These are phyloP conservation scores for Trichoderma semiorbis DNA, from an alignment of 2,329 filamentous ascomycete genomes.

Conservation along the genomic window DNA sequence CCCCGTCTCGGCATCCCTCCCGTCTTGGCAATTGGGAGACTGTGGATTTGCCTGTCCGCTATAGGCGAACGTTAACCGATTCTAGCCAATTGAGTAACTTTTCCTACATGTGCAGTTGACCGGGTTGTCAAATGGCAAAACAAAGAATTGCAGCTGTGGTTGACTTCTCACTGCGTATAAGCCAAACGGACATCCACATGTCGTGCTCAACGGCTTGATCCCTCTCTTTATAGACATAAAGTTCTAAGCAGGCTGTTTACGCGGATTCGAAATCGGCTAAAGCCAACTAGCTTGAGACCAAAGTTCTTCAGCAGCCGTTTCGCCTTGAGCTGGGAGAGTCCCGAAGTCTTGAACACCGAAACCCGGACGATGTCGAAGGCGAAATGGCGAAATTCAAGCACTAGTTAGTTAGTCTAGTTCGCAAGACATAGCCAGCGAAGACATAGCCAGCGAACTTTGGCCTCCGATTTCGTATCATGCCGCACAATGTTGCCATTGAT, in stretches of 20 bases:
- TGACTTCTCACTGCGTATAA: neutral
- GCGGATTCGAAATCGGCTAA: neutral
- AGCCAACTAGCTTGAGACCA: neutral
- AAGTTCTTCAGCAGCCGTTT: neutral
- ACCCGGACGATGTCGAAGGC: neutral
- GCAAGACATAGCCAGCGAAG: too few species aligned
- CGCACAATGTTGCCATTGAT: neutral
- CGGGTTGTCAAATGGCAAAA: neutral
- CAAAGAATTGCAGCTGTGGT: neutral
- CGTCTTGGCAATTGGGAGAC: neutral
- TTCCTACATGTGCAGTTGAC: neutral
- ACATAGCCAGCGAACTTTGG: neutral
- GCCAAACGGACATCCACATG: neutral
- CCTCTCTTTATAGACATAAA: neutral
- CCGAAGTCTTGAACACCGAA: neutral
- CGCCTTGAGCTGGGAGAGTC: neutral
- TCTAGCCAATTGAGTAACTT: neutral
- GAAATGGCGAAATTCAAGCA: neutral
- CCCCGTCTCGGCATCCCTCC: neutral
- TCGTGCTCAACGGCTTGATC: neutral
- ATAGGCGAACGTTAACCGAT: neutral
- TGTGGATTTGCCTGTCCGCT: neutral
- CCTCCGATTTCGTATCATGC: neutral
- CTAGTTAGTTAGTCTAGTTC: neutral
- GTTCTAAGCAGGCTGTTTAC: neutral